Base-by-base conservation (phyloP, 1,139 yeast species). In the Pichia terricola region DNA sequence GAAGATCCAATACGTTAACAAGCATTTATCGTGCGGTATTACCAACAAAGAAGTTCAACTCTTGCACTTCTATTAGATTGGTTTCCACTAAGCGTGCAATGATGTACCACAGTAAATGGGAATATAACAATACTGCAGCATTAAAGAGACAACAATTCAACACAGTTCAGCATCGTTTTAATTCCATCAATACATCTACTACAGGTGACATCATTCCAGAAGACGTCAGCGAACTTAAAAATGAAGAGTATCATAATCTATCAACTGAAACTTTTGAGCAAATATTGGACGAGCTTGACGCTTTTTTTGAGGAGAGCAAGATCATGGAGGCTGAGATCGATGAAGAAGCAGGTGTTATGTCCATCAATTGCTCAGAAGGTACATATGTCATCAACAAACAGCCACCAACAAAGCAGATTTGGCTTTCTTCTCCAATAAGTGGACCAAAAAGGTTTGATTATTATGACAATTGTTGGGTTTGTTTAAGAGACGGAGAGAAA, bases 401-500 rank as follows among this genome's bases (percentile, higher is more conserved):
- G 64, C 96, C 96, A 1, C 95, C 96, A 3, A 88, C 86, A 63
- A 81, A 82, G 62, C 97, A 88, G 61, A 81, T 88, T 37, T 88
- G 97, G 97, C 72, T 87, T 44, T 79, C 94, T 49, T 83, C 94
- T 36, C 97, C 97, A 0, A 58, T 85, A 4, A 83, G 94, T n/a
- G 97, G 97, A 0, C 97, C 97, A 10, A 85, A 86, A 58, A 66
- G 86, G 45, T 71, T 75, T 57, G 88, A 81, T 58, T 68, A 70
- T 53, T 67, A 77, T 39, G 64, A 69, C 32, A 78, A 79, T 5
- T 64, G 66, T 45, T 81, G 89, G 89, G 60, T 73, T 28, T 76
- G 82, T 2, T 63, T 81, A 45, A 66, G 87, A 54, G 84, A 81
- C 53, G 69, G 72, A 33, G 57, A 68, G 8, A 63, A 64, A 38